A percentile compares a stretch with the other conserved stretches of the same genome.
These are phyloP conservation scores for Ilex paraguariensis DNA, from an alignment of 305 asterid genomes.

Conservation along the genomic window DNA sequence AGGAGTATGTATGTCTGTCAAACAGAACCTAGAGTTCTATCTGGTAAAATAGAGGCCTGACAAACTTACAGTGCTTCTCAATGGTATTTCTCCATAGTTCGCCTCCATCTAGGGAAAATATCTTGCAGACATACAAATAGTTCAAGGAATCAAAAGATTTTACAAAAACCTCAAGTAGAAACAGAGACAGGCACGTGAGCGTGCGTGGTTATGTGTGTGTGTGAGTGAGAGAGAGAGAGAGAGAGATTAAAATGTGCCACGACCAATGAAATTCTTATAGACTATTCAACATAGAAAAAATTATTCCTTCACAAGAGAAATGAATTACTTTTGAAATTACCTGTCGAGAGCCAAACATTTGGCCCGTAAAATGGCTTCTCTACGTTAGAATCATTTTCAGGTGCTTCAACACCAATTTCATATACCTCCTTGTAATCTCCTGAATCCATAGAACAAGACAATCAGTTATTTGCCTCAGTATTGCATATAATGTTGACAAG, in stretches of 20 bases:
- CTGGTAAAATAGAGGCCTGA: constrained; percentile 5
- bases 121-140: constrained; percentile 28
- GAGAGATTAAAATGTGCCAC: no score
- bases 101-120: constrained; percentile 72
- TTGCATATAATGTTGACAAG: no score
- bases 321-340: constrained; percentile 25
- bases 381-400: constrained; percentile 58
- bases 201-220: no score
- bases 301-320: constrained; percentile 4
- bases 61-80: constrained; percentile 66
- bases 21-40: no score
- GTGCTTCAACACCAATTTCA: constrained; percentile 73
- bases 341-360: constrained; percentile 71
- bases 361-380: constrained; percentile 70
- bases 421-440: constrained; percentile 96
- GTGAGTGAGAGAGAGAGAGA: no score
- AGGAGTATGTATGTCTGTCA: background rate
- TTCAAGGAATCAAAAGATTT: no score
- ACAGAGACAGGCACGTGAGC: no score
- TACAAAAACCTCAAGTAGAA: no score
- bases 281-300: background rate
- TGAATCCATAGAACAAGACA: constrained; percentile 17
- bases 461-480: background rate
- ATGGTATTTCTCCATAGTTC: constrained; percentile 83
- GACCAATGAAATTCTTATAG: no score